A percentile compares a stretch with the other conserved stretches of the same genome.
phyloP scores from a whole-genome alignment of 805 yeast species.

The Babjeviella inositovora region DNA sequence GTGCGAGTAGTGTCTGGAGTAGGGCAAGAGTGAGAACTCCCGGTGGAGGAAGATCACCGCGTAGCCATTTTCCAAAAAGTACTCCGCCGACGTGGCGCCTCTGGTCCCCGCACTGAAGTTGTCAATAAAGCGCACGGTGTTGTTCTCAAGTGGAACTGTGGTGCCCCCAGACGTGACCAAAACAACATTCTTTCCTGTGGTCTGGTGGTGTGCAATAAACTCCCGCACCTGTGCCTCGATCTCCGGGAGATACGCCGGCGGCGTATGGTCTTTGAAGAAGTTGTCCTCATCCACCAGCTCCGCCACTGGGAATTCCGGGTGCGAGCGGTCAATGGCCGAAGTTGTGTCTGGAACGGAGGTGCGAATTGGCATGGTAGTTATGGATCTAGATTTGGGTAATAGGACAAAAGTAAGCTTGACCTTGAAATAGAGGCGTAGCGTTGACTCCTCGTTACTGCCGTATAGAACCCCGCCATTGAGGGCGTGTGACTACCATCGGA shows the following conservation, averaged over 20 bases:
- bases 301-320: conserved; percentile 72
- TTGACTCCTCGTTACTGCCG: conserved; percentile 5
- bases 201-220: conserved; percentile 42
- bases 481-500: conserved; percentile 6
- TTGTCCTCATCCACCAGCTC: conserved; percentile 51
- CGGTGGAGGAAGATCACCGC: conserved; percentile 89
- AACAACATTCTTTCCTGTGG: conserved; percentile 37
- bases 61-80: conserved; percentile 70
- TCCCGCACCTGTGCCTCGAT: conserved; percentile 37
- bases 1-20: conserved; percentile 79
- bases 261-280: conserved; percentile 56
- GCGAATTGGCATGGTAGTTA: conserved; percentile 14
- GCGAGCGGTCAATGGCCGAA: conserved; percentile 65
- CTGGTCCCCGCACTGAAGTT: conserved; percentile 96
- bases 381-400: conserved; percentile 4
- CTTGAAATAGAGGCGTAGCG: conserved; percentile 2
- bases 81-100: conserved; percentile 93
- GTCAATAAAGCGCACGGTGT: conserved; percentile 92
- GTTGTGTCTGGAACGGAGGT: conserved; percentile 59
- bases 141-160: conserved; percentile 92
- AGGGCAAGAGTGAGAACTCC: conserved; percentile 84
- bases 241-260: conserved; percentile 60
- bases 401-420: conserved; percentile 4
- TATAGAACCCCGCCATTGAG: conserved; percentile 1
- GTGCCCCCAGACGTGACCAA: conserved; percentile 95